These are phyloP conservation scores for Salix caprea DNA, from an alignment of 345 rosid species.

Conservation along the genomic window DNA sequence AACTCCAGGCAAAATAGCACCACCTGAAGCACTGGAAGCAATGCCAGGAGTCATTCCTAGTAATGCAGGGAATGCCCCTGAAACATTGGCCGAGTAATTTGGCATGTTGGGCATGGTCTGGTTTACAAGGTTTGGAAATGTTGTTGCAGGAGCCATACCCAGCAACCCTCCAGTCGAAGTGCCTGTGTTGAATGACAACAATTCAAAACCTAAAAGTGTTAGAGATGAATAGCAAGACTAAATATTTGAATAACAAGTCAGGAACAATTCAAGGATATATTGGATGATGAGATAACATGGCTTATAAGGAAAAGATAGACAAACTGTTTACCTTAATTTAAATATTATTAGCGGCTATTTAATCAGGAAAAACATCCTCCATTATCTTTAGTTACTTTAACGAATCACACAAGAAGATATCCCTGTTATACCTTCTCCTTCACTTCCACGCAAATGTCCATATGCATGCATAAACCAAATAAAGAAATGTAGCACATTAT, in stretches of 20 bases:
- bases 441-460: neutral
- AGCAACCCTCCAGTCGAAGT: conserved; percentile 66
- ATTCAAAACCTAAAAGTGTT: neutral
- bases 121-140: conserved; percentile 70
- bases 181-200: conserved; percentile 38
- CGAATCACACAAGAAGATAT: neutral
- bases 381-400: neutral
- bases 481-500: neutral
- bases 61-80: conserved; percentile 89
- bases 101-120: conserved; percentile 99
- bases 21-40: conserved; percentile 85
- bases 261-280: neutral
- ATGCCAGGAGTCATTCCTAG: conserved; percentile 96
- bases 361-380: neutral
- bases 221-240: neutral
- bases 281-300: neutral
- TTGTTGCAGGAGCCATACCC: conserved; percentile 69
- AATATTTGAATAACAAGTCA: neutral
- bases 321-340: neutral
- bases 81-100: conserved; percentile 89
- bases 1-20: conserved; percentile 88
- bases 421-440: neutral
- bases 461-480: neutral
- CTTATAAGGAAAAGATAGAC: neutral
- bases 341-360: neutral